A percentile compares a stretch with the other conserved stretches of the same genome.
Conservation (phyloP, 2,329 filamentous ascomycete genomes). For the Aschersonia sp. region DNA sequence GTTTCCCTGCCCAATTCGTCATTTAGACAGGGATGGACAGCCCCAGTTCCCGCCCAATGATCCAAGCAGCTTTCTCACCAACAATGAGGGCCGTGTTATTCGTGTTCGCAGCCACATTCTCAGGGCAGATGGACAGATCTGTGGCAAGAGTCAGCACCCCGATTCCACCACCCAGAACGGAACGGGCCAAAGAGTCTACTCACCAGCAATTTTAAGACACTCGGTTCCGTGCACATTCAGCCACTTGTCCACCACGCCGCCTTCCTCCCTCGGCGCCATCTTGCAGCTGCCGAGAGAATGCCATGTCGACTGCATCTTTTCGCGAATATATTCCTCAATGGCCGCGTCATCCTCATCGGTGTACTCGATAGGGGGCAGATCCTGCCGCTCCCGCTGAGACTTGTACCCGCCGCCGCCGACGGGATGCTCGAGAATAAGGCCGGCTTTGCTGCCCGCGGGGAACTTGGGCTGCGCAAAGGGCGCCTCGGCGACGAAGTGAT, state of each 20-base stretch:
- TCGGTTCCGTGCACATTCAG: slow-evolving; percentile 27
- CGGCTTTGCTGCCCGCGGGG: slow-evolving; percentile 22
- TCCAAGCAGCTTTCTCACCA: slow-evolving; percentile 25
- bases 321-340: slow-evolving; percentile 27
- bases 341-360: slow-evolving; percentile 30
- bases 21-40: slow-evolving; percentile 5
- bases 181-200: background rate
- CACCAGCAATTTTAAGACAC: slow-evolving; percentile 30
- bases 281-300: slow-evolving; percentile 35
- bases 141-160: slow-evolving; percentile 2
- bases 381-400: slow-evolving; percentile 13
- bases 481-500: slow-evolving; percentile 32
- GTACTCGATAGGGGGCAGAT: slow-evolving; percentile 23
- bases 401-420: slow-evolving; percentile 6
- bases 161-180: too few species aligned
- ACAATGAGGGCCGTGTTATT: slow-evolving; percentile 27
- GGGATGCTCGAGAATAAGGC: slow-evolving; percentile 11
- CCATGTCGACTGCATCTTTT: slow-evolving; percentile 24
- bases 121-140: slow-evolving; percentile 20
- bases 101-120: slow-evolving; percentile 29
- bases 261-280: slow-evolving; percentile 29
- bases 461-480: slow-evolving; percentile 27
- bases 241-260: slow-evolving; percentile 28
- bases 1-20: too few species aligned
- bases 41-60: slow-evolving; percentile 14